A percentile compares a stretch with the other conserved stretches of the same genome.
These are phyloP conservation scores for Cajanus cajan DNA, from an alignment of 306 rosid genomes.

Conservation along the genomic window DNA sequence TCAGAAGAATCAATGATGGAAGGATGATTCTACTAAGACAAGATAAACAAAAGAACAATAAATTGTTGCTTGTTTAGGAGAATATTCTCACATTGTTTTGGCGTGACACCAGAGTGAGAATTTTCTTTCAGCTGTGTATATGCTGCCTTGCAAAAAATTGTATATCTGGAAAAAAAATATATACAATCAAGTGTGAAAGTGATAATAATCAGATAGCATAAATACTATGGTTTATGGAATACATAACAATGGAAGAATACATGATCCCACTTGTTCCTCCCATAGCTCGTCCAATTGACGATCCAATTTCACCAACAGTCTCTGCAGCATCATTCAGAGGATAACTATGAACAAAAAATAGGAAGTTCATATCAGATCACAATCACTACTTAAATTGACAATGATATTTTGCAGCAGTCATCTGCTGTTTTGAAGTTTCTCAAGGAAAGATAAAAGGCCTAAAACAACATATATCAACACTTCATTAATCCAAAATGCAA, in stretches of 20 bases:
- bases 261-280: conserved; percentile 97
- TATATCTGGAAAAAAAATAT: too few relatives aligned
- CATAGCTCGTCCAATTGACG: conserved; percentile 79
- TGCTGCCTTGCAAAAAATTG: conserved; percentile 87
- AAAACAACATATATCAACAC: background rate
- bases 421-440: too few relatives aligned
- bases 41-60: background rate
- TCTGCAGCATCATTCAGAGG: conserved; percentile 92
- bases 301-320: conserved; percentile 81
- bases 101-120: conserved; percentile 41
- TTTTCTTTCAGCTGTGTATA: conserved; percentile 59
- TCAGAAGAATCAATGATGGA: conserved; percentile 32
- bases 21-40: background rate
- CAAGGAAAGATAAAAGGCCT: too few relatives aligned
- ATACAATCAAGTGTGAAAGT: too few relatives aligned
- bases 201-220: conserved; percentile 12
- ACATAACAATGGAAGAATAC: conserved; percentile 47
- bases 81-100: conserved; percentile 67
- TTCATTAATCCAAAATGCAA: conserved; percentile 5
- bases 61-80: conserved; percentile 17
- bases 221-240: conserved; percentile 11
- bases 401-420: conserved; percentile 20
- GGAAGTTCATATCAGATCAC: conserved; percentile 34
- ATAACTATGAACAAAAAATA: conserved; percentile 57
- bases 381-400: conserved; percentile 23